Percentiles rank a stretch among this genome's conserved stretches.
These are phyloP conservation scores for Primulina tabacum DNA, from an alignment of 257 asterid genomes.

Conservation along the genomic window DNA sequence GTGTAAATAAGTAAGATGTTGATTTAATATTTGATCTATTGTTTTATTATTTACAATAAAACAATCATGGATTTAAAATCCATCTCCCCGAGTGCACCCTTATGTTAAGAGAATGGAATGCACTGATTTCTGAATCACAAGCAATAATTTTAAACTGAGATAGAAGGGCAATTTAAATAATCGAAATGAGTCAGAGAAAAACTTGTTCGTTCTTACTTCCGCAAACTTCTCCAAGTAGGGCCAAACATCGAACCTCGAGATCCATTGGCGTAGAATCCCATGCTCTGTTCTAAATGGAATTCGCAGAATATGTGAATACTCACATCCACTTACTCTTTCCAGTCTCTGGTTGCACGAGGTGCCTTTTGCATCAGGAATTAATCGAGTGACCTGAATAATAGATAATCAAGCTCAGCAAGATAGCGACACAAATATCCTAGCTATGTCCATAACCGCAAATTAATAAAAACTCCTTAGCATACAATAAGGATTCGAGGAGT, in stretches of 20 bases:
- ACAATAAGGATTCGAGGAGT: constrained; percentile 38
- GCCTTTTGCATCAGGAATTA: constrained; percentile 41
- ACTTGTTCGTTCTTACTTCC: constrained; percentile 22
- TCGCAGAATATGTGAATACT: constrained; percentile 35
- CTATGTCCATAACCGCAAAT: background rate
- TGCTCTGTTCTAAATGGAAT: constrained; percentile 40
- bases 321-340: constrained; percentile 34
- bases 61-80: too few relatives aligned
- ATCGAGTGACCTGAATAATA: constrained; percentile 30
- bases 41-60: too few relatives aligned
- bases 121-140: too few relatives aligned
- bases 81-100: too few relatives aligned
- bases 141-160: background rate
- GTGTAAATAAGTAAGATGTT: too few relatives aligned
- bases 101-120: background rate
- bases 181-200: background rate
- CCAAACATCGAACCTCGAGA: constrained; percentile 42
- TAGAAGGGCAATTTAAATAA: too few relatives aligned
- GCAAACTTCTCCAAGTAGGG: constrained; percentile 42
- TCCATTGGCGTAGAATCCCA: constrained; percentile 38
- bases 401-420: constrained; percentile 1
- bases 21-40: too few relatives aligned
- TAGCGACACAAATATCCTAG: background rate
- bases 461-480: background rate
- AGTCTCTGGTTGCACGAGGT: constrained; percentile 38